These are phyloP conservation scores for Candida tetrigidarum DNA, from an alignment of 1,139 yeast genomes.

Conservation along the genomic window DNA sequence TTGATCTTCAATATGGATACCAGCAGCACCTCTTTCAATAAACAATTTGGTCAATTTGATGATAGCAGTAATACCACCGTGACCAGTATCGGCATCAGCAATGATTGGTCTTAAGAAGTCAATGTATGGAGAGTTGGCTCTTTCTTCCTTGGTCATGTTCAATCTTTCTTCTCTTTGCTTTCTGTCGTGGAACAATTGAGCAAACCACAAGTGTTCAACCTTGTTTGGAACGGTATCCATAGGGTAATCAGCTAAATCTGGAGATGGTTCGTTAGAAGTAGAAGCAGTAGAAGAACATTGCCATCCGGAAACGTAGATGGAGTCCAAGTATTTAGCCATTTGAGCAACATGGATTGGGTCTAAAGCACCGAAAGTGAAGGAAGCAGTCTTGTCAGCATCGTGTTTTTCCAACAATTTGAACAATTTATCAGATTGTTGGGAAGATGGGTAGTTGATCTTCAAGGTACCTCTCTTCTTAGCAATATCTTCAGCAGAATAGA, in stretches of 20 bases:
- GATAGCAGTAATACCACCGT: constrained; percentile 97
- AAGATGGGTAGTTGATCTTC: constrained; percentile 72
- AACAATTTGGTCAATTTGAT: constrained; percentile 95
- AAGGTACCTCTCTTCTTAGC: constrained; percentile 87
- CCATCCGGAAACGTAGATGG: constrained; percentile 97
- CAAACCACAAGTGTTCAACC: constrained; percentile 96
- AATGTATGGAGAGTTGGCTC: constrained; percentile 64
- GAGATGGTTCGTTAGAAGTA: constrained; percentile 96
- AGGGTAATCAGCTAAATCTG: constrained; percentile 98
- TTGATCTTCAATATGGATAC: constrained; percentile 98
- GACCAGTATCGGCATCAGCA: constrained; percentile 99
- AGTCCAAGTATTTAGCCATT: constrained; percentile 94
- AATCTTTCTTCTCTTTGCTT: constrained; percentile 91
- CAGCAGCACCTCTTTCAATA: constrained; percentile 98
- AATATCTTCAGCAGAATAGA: constrained; percentile 87
- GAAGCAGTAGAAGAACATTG: constrained; percentile 98
- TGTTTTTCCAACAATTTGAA: constrained; percentile 72
- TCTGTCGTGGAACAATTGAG: constrained; percentile 96
- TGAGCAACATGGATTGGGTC: constrained; percentile 97
- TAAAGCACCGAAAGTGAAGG: constrained; percentile 94
- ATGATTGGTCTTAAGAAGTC: constrained; percentile 94
- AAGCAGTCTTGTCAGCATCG: constrained; percentile 71
- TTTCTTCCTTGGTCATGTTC: constrained; percentile 57
- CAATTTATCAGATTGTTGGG: constrained; percentile 81
- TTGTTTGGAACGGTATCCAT: constrained; percentile 99